A percentile compares a stretch with the other conserved stretches of the same genome.
Conservation (phyloP, 495 filamentous ascomycete species). For the Terfezia claveryi region DNA sequence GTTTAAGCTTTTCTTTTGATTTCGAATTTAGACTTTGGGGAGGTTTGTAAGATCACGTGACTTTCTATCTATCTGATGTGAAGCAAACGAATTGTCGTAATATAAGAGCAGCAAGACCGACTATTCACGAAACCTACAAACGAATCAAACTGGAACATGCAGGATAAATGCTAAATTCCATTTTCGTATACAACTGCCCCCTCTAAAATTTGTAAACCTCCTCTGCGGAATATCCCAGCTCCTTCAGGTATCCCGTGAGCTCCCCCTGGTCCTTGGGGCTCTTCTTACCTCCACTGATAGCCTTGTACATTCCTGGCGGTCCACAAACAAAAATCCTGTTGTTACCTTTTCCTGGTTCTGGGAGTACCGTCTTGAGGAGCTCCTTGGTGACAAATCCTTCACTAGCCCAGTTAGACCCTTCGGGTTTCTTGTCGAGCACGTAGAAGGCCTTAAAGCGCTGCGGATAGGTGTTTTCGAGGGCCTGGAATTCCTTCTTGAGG, state of each 20-base stretch:
- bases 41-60: too few relatives aligned
- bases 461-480: slow-evolving; percentile 82
- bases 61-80: too few relatives aligned
- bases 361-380: slow-evolving; percentile 73
- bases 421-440: slow-evolving; percentile 65
- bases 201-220: slow-evolving; percentile 95
- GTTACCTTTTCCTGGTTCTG: slow-evolving; percentile 71
- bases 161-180: neutral
- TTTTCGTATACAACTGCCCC: neutral
- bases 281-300: slow-evolving; percentile 71
- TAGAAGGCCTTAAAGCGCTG: slow-evolving; percentile 82
- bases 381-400: slow-evolving; percentile 72
- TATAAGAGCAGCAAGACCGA: too few relatives aligned
- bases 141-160: too few relatives aligned
- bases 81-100: too few relatives aligned
- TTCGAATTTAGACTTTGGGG: too few relatives aligned
- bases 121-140: too few relatives aligned
- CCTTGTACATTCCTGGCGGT: slow-evolving; percentile 81
- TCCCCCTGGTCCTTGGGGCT: slow-evolving; percentile 84
- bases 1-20: too few relatives aligned
- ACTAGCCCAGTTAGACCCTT: slow-evolving; percentile 40
- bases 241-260: slow-evolving; percentile 59
- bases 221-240: slow-evolving; percentile 74
- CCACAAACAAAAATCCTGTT: slow-evolving; percentile 86
- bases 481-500: slow-evolving; percentile 55